Base-by-base conservation (phyloP, 2,329 filamentous ascomycete genomes). In the Penicillium sp. region DNA sequence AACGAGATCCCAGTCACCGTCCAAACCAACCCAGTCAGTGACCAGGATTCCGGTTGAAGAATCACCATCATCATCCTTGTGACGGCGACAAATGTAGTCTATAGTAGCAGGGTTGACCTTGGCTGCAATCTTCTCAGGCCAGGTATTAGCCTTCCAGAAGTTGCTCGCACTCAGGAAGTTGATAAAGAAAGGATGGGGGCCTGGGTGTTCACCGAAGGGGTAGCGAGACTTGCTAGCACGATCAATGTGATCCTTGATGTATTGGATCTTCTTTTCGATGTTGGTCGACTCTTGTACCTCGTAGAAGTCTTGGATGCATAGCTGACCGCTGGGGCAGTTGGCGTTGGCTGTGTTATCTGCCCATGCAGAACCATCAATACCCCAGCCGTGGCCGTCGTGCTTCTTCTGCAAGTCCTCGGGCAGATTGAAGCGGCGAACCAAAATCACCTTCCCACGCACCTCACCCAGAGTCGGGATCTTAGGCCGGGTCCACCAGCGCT, bases 231-330 rank as follows among this genome's bases (percentile, higher is more conserved):
- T 59, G 29, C 79, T 80, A 4, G 90, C 82, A 27, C 89, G 83
- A 65, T 86, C 83, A 41, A 96, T 81, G 60, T 95, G 90, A 23
- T 84, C 83, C 51, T 80, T 83, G 46, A 82, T 83, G 62, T 84
- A 84, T 37, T 78, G 72, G 52, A 95, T 86, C 78, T 97, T 98
- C 70, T 84, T 83, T 32, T 85, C 77, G 52, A 97, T 92, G 60
- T 86, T 86, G 51, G 81, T 75, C 20, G 81, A 83, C 69, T 89
- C 82, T 40, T 85, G 74, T 29, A 98, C 83, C 65, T 95, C 89
- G 77, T 95, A 97, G 71, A 92, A 96, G 74, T 97, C 93, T 73
- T 97, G 93, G 37, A 97, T 84, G 57, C 88, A 84, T 51, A 96
- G 82, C 55, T 84, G 77, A 3, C 88, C 89, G 61, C 83, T 84